A percentile compares a stretch with the other conserved stretches of the same genome.
Evolutionary conservation across 2,329 filamentous ascomycete species (phyloP).

Genomic region (Fusarium ambrosium): DNA sequence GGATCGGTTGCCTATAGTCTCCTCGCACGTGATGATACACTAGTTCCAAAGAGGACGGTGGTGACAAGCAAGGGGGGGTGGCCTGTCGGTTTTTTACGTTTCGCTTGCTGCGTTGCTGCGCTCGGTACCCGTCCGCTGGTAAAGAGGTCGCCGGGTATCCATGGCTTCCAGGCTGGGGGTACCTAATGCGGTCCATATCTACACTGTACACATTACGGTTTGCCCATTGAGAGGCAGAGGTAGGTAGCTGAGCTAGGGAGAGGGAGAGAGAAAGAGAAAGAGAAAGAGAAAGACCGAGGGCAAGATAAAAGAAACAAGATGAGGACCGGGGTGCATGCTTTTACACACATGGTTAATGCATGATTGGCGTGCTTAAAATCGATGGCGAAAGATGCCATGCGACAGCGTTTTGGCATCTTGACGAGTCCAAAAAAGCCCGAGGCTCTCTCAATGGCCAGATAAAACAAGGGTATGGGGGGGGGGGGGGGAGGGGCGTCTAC

Average conservation of each 20-base stretch:
- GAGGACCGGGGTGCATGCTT: background rate
- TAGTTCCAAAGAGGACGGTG: slow-evolving; percentile 19
- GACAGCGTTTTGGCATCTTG: background rate
- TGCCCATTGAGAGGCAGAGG: background rate
- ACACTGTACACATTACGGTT: slow-evolving; percentile 15
- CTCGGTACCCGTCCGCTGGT: slow-evolving; percentile 39
- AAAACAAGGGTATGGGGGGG: slow-evolving; percentile 25
- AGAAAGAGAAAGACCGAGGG: background rate
- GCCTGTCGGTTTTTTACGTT: slow-evolving; percentile 38
- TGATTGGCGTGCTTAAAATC: background rate
- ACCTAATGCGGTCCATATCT: background rate
- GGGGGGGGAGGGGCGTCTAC: slow-evolving; percentile 27
- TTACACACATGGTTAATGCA: background rate
- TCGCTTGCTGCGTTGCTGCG: slow-evolving; percentile 23
- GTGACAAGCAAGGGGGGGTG: slow-evolving; percentile 19
- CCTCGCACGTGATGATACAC: slow-evolving; percentile 39
- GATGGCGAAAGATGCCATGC: background rate
- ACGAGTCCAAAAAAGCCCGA: background rate
- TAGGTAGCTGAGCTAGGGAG: background rate
- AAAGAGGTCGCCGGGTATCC: slow-evolving; percentile 23
- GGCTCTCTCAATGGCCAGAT: slow-evolving; percentile 32
- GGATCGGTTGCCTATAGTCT: slow-evolving; percentile 26
- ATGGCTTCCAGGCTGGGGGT: slow-evolving; percentile 1
- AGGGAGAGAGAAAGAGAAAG: background rate
- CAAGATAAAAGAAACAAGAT: background rate